Percentiles rank a stretch among this genome's conserved stretches.
Conservation (phyloP, 2,329 filamentous ascomycete species). For the Aspergillus fischeri region DNA sequence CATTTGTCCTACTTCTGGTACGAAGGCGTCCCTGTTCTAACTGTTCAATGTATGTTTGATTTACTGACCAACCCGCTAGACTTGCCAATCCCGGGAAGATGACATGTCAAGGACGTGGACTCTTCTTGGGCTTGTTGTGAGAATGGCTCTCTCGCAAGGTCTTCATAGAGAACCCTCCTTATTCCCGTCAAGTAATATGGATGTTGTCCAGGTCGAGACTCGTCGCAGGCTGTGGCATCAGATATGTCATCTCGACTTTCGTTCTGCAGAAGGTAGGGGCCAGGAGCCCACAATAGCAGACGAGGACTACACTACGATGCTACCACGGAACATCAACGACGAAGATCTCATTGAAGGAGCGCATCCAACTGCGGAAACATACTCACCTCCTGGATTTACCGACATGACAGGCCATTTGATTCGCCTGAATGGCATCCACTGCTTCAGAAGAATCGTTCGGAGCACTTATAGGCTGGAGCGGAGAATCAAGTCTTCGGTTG, state of each 20-base stretch:
- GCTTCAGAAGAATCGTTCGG: constrained; percentile 7
- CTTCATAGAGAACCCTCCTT: constrained; percentile 10
- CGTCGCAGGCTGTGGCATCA: constrained; percentile 10
- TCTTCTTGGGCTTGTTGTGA: constrained; percentile 6
- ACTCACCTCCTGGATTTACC: constrained; percentile 5
- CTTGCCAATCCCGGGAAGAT: constrained; percentile 11
- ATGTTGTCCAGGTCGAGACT: constrained; percentile 9
- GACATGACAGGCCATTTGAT: constrained; percentile 11
- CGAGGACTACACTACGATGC: constrained; percentile 8
- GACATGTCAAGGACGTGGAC: constrained; percentile 11
- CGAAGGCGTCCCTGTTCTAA: no score
- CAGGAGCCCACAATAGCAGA: constrained; percentile 11
- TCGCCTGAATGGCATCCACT: constrained; percentile 8
- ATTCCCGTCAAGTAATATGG: constrained; percentile 9
- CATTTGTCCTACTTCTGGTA: constrained; percentile 4
- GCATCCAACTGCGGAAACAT: background rate
- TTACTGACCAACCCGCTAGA: background rate
- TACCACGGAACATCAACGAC: constrained; percentile 10
- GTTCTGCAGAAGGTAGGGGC: constrained; percentile 8
- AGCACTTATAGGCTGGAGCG: constrained; percentile 6
- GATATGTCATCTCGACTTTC: constrained; percentile 10
- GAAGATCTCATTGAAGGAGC: constrained; percentile 7
- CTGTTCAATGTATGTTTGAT: no score
- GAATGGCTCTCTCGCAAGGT: constrained; percentile 11
- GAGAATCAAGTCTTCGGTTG: background rate